A percentile compares a stretch with the other conserved stretches of the same genome.
phyloP scores from a whole-genome alignment of 257 asterid genomes.

The Fraxinus quadrangulata region DNA sequence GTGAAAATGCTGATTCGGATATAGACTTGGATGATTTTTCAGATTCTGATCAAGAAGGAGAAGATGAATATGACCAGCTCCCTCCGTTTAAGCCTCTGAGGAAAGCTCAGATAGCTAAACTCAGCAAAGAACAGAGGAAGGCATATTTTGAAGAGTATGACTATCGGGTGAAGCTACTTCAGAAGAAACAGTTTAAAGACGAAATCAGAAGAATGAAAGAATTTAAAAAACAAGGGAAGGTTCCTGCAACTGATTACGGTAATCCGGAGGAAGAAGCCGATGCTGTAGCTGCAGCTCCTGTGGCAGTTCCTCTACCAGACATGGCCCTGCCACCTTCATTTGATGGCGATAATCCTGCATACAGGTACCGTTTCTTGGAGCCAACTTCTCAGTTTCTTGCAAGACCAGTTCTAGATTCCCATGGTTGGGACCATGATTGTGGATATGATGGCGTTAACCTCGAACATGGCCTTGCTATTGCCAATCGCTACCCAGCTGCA shows the following conservation, averaged over 20 bases:
- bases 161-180: slow-evolving; percentile 91
- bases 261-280: slow-evolving; percentile 73
- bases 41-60: slow-evolving; percentile 78
- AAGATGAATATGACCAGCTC: slow-evolving; percentile 94
- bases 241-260: slow-evolving; percentile 41
- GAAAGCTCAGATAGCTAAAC: slow-evolving; percentile 68
- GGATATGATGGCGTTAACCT: slow-evolving; percentile 97
- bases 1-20: slow-evolving; percentile 77
- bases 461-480: slow-evolving; percentile 73
- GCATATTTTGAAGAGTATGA: slow-evolving; percentile 94
- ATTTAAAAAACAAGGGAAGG: slow-evolving; percentile 63
- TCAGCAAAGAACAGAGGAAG: slow-evolving; percentile 72
- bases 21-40: slow-evolving; percentile 83
- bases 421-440: slow-evolving; percentile 99
- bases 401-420: slow-evolving; percentile 88
- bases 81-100: slow-evolving; percentile 90
- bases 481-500: slow-evolving; percentile 62
- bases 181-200: slow-evolving; percentile 89
- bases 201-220: slow-evolving; percentile 79
- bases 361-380: slow-evolving; percentile 86
- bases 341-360: slow-evolving; percentile 77
- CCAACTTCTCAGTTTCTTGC: slow-evolving; percentile 97
- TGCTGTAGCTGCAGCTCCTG: slow-evolving; percentile 81
- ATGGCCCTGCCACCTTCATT: slow-evolving; percentile 93
- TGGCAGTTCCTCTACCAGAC: slow-evolving; percentile 96